These are phyloP conservation scores for Aspergillus nanangensis DNA, from an alignment of 495 filamentous ascomycete species.

Conservation along the genomic window DNA sequence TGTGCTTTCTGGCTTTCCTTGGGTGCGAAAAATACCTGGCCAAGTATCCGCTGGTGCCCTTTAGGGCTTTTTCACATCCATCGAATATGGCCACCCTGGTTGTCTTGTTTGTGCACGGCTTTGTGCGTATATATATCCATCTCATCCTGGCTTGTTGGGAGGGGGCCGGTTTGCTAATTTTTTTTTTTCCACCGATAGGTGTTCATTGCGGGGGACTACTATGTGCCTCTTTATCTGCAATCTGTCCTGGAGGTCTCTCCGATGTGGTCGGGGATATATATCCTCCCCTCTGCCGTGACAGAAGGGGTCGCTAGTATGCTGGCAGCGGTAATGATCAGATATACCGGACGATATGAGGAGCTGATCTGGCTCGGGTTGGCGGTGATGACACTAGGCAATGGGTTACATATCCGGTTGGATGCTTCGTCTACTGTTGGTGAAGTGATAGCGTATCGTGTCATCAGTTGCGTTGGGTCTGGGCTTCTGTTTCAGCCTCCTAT, in stretches of 20 bases:
- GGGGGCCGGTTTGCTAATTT: too few relatives aligned
- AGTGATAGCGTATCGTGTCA: constrained; percentile 51
- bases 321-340: constrained; percentile 43
- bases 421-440: constrained; percentile 48
- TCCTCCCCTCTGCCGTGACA: constrained; percentile 63
- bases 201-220: too few relatives aligned
- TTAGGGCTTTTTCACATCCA: constrained; percentile 47
- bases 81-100: too few relatives aligned
- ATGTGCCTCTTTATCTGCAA: constrained; percentile 52
- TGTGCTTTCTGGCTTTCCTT: constrained; percentile 55
- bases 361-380: constrained; percentile 52
- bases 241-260: constrained; percentile 58
- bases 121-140: too few relatives aligned
- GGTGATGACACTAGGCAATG: constrained; percentile 59
- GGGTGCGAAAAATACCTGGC: constrained; percentile 63
- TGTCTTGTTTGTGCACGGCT: too few relatives aligned
- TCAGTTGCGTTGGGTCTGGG: constrained; percentile 54
- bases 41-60: constrained; percentile 64
- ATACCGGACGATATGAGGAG: constrained; percentile 46
- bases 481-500: constrained; percentile 57
- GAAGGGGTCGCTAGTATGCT: constrained; percentile 51
- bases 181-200: too few relatives aligned
- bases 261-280: constrained; percentile 63
- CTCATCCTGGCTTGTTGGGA: too few relatives aligned
- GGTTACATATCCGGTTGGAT: constrained; percentile 59